Evolutionary conservation across 192 early-diverging fungal genomes (phyloP).

Genomic region (Gorgonomyces haynaldii): DNA sequence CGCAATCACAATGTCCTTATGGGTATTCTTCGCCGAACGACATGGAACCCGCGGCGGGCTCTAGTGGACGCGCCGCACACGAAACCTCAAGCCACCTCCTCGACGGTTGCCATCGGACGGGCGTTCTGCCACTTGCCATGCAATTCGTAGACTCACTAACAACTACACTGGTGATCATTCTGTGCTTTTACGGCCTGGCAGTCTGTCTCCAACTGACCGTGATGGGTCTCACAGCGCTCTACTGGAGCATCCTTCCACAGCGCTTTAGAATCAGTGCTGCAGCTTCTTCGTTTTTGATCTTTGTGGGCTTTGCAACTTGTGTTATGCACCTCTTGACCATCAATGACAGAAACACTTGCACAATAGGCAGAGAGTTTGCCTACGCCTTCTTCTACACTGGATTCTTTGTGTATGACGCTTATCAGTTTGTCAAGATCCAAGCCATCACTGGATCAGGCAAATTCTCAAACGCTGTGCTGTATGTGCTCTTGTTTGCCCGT

Average conservation of each 20-base stretch:
- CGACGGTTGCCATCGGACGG: too few species aligned
- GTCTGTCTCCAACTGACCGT: too few species aligned
- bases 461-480: neutral
- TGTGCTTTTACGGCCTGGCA: too few species aligned
- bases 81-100: too few species aligned
- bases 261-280: neutral
- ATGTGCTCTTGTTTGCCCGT: neutral
- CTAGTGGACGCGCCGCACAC: too few species aligned
- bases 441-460: neutral
- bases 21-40: too few species aligned
- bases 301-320: too few species aligned
- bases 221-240: neutral
- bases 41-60: too few species aligned
- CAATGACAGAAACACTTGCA: neutral
- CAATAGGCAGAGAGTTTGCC: neutral
- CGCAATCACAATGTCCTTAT: too few species aligned
- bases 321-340: neutral
- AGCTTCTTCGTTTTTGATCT: neutral
- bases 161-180: too few species aligned
- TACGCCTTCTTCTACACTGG: neutral
- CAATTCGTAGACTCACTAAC: too few species aligned
- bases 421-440: neutral
- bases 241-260: neutral
- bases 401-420: slow-evolving; percentile 1
- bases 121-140: too few species aligned